Percentiles rank a stretch among this genome's conserved stretches.
These are phyloP conservation scores for Cantharellus cinnabarinus DNA, from an alignment of 768 basidiomycete genomes.

Conservation along the genomic window DNA sequence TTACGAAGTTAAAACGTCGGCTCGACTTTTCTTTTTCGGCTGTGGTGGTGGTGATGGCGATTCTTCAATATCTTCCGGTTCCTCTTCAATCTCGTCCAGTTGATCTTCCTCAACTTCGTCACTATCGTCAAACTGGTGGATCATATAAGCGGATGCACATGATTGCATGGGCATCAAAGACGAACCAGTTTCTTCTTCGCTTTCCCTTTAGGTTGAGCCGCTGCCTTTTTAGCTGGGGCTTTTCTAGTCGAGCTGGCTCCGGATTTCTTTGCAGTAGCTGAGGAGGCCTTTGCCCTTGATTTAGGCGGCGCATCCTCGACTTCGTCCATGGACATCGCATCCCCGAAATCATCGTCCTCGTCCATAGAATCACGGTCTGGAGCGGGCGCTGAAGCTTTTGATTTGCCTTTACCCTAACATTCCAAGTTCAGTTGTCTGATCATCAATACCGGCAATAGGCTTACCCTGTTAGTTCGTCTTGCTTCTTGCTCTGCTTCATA, in stretches of 20 bases:
- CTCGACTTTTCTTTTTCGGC: conserved; percentile 33
- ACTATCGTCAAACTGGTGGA: conserved; percentile 10
- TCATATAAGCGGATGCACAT: conserved; percentile 16
- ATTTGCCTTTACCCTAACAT: conserved; percentile 22
- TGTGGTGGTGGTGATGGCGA: conserved; percentile 13
- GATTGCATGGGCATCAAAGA: not conserved
- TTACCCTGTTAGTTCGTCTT: conserved; percentile 29
- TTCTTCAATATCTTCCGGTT: conserved; percentile 30
- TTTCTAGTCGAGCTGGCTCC: conserved; percentile 16
- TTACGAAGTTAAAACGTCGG: conserved; percentile 22
- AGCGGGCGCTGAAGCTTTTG: conserved; percentile 19
- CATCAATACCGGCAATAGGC: not conserved
- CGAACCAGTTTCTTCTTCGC: conserved; percentile 24
- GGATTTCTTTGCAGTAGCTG: conserved; percentile 13
- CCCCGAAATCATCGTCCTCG: conserved; percentile 29
- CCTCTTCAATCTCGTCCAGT: conserved; percentile 27
- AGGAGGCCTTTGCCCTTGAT: conserved; percentile 13
- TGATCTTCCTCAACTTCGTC: conserved; percentile 29
- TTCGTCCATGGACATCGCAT: conserved; percentile 33
- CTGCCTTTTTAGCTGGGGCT: conserved; percentile 17
- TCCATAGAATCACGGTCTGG: conserved; percentile 45
- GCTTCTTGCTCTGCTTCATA: conserved; percentile 31
- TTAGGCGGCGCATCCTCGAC: conserved; percentile 11
- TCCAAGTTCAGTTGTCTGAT: conserved; percentile 29
- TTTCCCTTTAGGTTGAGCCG: conserved; percentile 14